phyloP scores from a whole-genome alignment of 306 rosid genomes.

The Prunus mongolica region DNA sequence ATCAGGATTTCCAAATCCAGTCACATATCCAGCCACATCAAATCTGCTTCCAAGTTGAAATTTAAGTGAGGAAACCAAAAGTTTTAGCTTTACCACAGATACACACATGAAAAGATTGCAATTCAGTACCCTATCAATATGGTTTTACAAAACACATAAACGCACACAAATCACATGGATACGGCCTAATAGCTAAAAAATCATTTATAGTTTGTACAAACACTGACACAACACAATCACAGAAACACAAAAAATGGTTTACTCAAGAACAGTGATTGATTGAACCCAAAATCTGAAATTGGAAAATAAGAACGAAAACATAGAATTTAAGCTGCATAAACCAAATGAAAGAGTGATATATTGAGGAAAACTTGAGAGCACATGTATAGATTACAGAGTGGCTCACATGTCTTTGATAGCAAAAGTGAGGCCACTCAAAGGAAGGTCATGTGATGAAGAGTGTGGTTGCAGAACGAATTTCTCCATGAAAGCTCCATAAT shows the following conservation, averaged over 20 bases:
- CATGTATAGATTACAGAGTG: background rate
- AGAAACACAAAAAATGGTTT: background rate
- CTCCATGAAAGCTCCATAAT: slow-evolving; percentile 70
- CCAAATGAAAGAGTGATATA: background rate
- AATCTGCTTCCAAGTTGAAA: slow-evolving; percentile 45
- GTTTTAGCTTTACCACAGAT: background rate
- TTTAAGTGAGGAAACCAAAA: background rate
- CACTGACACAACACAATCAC: background rate
- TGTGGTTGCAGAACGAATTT: slow-evolving; percentile 56
- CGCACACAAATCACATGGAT: background rate
- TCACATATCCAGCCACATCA: slow-evolving; percentile 69
- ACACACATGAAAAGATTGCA: background rate
- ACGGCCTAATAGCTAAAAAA: background rate
- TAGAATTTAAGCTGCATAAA: background rate
- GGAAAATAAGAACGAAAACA: background rate
- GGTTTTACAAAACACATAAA: background rate
- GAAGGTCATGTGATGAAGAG: slow-evolving; percentile 44
- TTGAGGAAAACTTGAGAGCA: background rate
- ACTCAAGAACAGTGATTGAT: background rate
- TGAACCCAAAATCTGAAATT: background rate
- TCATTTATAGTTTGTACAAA: background rate
- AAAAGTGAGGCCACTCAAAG: slow-evolving; percentile 70
- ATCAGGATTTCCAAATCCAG: slow-evolving; percentile 89
- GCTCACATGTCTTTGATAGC: slow-evolving; percentile 91
- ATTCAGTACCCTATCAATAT: background rate